phyloP scores from a whole-genome alignment of 2,329 filamentous ascomycete genomes.

The Paracoccidioides lutzii region DNA sequence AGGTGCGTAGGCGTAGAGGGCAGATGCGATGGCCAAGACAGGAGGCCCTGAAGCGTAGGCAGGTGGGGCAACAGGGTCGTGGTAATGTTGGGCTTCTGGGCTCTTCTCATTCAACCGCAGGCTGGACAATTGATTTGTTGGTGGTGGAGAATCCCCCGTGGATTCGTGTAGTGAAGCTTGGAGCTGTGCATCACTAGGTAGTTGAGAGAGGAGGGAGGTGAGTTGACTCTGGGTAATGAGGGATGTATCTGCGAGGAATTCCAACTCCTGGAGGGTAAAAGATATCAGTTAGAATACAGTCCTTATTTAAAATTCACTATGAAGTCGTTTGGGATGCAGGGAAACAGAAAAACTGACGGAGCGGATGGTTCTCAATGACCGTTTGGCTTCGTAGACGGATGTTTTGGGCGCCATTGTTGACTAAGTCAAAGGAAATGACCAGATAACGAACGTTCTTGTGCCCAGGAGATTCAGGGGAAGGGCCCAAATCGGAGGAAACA shows the following conservation, averaged over 20 bases:
- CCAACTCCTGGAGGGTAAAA: slow-evolving; percentile 57
- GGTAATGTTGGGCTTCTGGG: slow-evolving; percentile 26
- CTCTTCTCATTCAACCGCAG: slow-evolving; percentile 12
- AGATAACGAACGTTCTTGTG: slow-evolving; percentile 2
- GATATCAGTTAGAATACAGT: not conserved
- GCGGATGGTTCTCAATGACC: slow-evolving; percentile 77
- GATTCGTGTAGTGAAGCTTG: slow-evolving; percentile 21
- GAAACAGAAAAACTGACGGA: slow-evolving; percentile 44
- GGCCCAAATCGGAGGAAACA: not conserved
- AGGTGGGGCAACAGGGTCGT: slow-evolving; percentile 33
- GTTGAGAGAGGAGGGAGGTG: slow-evolving; percentile 57
- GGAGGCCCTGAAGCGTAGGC: slow-evolving; percentile 38
- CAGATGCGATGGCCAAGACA: slow-evolving; percentile 59
- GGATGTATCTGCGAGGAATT: slow-evolving; percentile 71
- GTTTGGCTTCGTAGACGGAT: slow-evolving; percentile 51
- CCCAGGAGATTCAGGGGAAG: not conserved
- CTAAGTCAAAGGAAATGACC: not conserved
- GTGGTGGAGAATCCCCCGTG: slow-evolving; percentile 6
- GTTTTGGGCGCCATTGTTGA: slow-evolving; percentile 22
- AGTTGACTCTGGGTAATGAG: slow-evolving; percentile 65
- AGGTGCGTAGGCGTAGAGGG: slow-evolving; percentile 71
- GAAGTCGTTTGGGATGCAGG: slow-evolving; percentile 9
- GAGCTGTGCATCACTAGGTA: slow-evolving; percentile 44
- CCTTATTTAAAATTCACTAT: slow-evolving; percentile 4
- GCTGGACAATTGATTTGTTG: slow-evolving; percentile 9